Conservation (phyloP, 495 filamentous ascomycete genomes). For the Cudoniella acicularis region DNA sequence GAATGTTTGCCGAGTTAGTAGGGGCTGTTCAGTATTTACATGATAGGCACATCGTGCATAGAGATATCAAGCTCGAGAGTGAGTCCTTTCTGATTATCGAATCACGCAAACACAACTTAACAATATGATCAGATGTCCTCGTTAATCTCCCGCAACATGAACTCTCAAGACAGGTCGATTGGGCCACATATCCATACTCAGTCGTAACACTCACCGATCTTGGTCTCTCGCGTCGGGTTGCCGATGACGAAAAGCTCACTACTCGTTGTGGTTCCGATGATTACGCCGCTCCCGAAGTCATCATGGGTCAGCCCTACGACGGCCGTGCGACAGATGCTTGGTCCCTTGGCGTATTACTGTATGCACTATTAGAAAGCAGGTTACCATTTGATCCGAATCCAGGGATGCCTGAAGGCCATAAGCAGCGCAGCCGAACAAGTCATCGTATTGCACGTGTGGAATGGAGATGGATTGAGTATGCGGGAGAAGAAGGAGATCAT, state of each 20-base stretch:
- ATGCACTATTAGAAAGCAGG: slow-evolving; percentile 87
- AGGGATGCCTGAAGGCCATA: slow-evolving; percentile 63
- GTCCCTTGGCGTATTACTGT: slow-evolving; percentile 90
- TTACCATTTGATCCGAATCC: slow-evolving; percentile 89
- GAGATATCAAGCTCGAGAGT: slow-evolving; percentile 99
- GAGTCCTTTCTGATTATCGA: slow-evolving; percentile 34
- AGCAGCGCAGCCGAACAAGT: slow-evolving; percentile 69
- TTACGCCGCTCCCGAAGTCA: slow-evolving; percentile 93
- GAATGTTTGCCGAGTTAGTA: slow-evolving; percentile 88
- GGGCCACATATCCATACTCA: slow-evolving; percentile 69
- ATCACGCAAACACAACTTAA: slow-evolving; percentile 19
- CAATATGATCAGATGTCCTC: slow-evolving; percentile 68
- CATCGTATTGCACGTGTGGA: slow-evolving; percentile 94
- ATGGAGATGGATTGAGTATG: slow-evolving; percentile 88
- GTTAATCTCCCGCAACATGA: slow-evolving; percentile 68
- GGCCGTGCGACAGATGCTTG: slow-evolving; percentile 90
- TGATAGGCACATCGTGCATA: slow-evolving; percentile 79
- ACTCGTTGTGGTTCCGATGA: slow-evolving; percentile 94
- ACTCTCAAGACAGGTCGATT: slow-evolving; percentile 49
- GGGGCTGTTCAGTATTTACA: slow-evolving; percentile 85
- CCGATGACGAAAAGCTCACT: slow-evolving; percentile 72
- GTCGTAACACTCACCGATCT: slow-evolving; percentile 88
- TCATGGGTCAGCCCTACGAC: slow-evolving; percentile 93
- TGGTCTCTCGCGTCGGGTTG: slow-evolving; percentile 81
- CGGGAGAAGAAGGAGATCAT: slow-evolving; percentile 66